Evolutionary conservation across 2,329 filamentous ascomycete species (phyloP).

Genomic region (Microdochium bolleyi): DNA sequence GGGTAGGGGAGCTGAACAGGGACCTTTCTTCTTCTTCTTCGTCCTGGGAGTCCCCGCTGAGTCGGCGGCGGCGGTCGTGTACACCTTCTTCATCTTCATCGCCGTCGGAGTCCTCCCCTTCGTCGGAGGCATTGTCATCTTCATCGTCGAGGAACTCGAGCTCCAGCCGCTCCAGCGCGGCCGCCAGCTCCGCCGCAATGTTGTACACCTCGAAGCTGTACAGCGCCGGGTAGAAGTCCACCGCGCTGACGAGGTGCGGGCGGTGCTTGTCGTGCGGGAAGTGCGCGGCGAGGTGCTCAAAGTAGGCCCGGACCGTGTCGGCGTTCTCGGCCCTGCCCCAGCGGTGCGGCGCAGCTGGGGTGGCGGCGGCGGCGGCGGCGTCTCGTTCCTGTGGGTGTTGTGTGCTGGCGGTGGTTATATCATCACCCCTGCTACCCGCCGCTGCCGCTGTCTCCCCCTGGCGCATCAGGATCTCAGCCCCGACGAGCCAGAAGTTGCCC

Average conservation of each 20-base stretch:
- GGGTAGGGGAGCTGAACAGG: neutral
- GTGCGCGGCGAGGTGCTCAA: slow-evolving; percentile 70
- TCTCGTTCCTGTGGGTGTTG: slow-evolving; percentile 5
- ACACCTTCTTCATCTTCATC: too few species aligned
- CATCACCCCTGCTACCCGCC: too few species aligned
- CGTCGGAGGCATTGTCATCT: slow-evolving; percentile 19
- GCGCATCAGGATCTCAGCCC: slow-evolving; percentile 75
- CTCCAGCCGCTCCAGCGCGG: slow-evolving; percentile 29
- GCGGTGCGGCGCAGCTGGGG: slow-evolving; percentile 6
- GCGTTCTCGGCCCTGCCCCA: slow-evolving; percentile 40
- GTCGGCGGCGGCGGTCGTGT: neutral
- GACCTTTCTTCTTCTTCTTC: neutral
- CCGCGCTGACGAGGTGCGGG: slow-evolving; percentile 51
- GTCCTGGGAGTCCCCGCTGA: slow-evolving; percentile 6
- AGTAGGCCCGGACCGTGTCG: slow-evolving; percentile 48
- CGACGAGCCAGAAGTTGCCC: slow-evolving; percentile 71
- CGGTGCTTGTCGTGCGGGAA: slow-evolving; percentile 60
- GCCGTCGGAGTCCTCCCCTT: slow-evolving; percentile 9
- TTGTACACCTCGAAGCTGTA: slow-evolving; percentile 77
- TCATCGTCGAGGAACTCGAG: slow-evolving; percentile 17
- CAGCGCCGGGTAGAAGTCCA: slow-evolving; percentile 76
- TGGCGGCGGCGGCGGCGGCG: neutral
- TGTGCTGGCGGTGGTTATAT: neutral
- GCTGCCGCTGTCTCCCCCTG: too few species aligned
- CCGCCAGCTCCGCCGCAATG: slow-evolving; percentile 51